Conservation (phyloP, 176 grass and related monocot species). For the Raddia guianensis region DNA sequence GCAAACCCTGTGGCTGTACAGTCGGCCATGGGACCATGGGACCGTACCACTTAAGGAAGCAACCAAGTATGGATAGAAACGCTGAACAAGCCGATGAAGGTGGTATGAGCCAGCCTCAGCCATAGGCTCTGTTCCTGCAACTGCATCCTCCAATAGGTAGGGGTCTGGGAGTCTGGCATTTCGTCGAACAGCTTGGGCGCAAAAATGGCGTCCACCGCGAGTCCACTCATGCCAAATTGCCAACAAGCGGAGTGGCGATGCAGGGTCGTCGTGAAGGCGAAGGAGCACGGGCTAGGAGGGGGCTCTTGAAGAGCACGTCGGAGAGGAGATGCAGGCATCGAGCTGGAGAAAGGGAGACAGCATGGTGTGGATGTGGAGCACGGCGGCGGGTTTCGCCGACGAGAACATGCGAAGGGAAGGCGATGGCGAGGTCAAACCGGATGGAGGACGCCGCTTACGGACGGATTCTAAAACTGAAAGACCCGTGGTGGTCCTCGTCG, state of each 20-base stretch:
- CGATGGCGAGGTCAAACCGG: slow-evolving; percentile 18
- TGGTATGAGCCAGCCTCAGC: slow-evolving; percentile 45
- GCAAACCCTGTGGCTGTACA: too few relatives aligned
- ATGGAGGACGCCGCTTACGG: slow-evolving; percentile 29
- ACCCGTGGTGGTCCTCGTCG: not conserved
- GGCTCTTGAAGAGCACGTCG: slow-evolving; percentile 36
- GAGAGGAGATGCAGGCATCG: slow-evolving; percentile 47
- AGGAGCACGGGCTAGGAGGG: slow-evolving; percentile 24
- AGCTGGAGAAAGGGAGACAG: slow-evolving; percentile 16
- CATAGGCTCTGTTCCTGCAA: slow-evolving; percentile 27
- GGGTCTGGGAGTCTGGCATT: slow-evolving; percentile 32
- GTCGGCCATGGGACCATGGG: too few relatives aligned
- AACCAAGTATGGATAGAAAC: slow-evolving; percentile 51
- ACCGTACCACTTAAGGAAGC: not conserved
- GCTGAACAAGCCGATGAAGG: slow-evolving; percentile 52
- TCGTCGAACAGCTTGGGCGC: slow-evolving; percentile 46
- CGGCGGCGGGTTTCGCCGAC: slow-evolving; percentile 32
- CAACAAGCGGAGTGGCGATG: slow-evolving; percentile 37
- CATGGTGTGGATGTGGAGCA: slow-evolving; percentile 41
- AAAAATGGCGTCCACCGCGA: slow-evolving; percentile 26
- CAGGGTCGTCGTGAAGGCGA: slow-evolving; percentile 45
- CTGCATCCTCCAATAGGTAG: slow-evolving; percentile 38
- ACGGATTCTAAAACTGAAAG: slow-evolving; percentile 47
- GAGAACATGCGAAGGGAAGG: slow-evolving; percentile 15
- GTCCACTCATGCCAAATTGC: slow-evolving; percentile 39